Percentiles rank a stretch among this genome's conserved stretches.
Conservation (phyloP, 306 rosid species). For the Vigna nakashimae region DNA sequence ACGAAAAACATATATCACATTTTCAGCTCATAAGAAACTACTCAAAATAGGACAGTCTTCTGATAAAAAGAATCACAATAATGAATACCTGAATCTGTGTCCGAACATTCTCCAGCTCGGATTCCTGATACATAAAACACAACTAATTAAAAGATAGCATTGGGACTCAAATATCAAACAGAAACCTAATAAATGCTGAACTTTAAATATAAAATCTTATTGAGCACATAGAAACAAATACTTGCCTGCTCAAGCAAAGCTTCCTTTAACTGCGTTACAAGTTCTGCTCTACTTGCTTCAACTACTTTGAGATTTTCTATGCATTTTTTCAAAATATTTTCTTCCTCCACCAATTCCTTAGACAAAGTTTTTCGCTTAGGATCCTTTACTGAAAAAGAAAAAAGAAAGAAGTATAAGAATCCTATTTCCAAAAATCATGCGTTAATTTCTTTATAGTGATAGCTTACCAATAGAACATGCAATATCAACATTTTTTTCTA, state of each 20-base stretch:
- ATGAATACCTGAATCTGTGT: conserved; percentile 91
- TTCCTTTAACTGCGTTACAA: conserved; percentile 79
- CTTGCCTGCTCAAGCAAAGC: conserved; percentile 88
- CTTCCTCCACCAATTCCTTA: conserved; percentile 79
- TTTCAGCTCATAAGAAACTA: conserved; percentile 11
- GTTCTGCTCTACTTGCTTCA: conserved; percentile 78
- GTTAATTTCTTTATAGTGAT: conserved; percentile 9
- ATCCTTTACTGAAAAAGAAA: conserved; percentile 74
- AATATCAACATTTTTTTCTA: conserved; percentile 79
- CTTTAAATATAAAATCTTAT: conserved; percentile 2
- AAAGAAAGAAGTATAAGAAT: conserved; percentile 40
- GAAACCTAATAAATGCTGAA: conserved; percentile 11
- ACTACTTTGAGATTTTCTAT: conserved; percentile 71
- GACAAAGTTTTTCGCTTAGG: conserved; percentile 77
- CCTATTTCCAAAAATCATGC: conserved; percentile 32
- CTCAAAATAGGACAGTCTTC: conserved; percentile 36
- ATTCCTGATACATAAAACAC: conserved; percentile 64
- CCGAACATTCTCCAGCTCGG: conserved; percentile 84
- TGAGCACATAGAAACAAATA: conserved; percentile 18
- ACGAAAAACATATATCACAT: background rate
- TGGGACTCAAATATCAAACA: conserved; percentile 36
- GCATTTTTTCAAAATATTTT: conserved; percentile 74
- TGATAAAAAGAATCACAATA: conserved; percentile 14
- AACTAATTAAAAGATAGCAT: conserved; percentile 28
- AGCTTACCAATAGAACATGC: conserved; percentile 70